Evolutionary conservation across 2,329 filamentous ascomycete species (phyloP), one percentile per base, ranked within the genome.

Genomic region (Trichothecium sympodiale): DNA sequence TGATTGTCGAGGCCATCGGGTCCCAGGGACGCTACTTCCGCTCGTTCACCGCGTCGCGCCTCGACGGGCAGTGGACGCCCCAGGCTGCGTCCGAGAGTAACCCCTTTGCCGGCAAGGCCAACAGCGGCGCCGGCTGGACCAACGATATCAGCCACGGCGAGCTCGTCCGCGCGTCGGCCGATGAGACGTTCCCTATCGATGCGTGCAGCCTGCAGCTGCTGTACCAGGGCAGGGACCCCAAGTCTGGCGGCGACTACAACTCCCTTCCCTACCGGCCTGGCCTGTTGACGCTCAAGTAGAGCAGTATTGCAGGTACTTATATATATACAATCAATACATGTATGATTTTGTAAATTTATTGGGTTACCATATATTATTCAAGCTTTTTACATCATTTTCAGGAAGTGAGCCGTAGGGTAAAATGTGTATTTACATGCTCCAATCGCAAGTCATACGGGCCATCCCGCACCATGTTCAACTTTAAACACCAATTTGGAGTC

Each of bases 71-170:
- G 4, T 82, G 77, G 77, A 76, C 71, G 0, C 43, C 65, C 8
- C 68, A 79, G 46, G 71, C 75, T 2, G 59, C 59, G 1, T 64
- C 47, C 12, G 77, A 80, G 58, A 53, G 47, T 44, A 57, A 53
- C n/a, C 75, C 77, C 0, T 82, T 82, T 40, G 76, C 76, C n/a
- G 73, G 77, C 46, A 77, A 76, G 59, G 71, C 65, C 18, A 81
- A 80, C 57, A 77, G 67, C 34, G 76, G 72, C 27, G 73, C 73
- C 1, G 65, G 64, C 14, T 82, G 77, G 77, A 78, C 75, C 32
- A 71, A 78, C 50, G 74, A 79, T 40, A 79, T 82, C 50, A 77
- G 70, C 48, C 74, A 80, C 46, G 77, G 77, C 26, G 77, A 81
- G 41, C 51, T 80, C 29, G 48, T 80, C 38, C 66, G 76, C 39